Percentiles rank a stretch among this genome's conserved stretches.
These are phyloP conservation scores for Agrocybe pediades DNA, from an alignment of 768 basidiomycete genomes.

Conservation along the genomic window DNA sequence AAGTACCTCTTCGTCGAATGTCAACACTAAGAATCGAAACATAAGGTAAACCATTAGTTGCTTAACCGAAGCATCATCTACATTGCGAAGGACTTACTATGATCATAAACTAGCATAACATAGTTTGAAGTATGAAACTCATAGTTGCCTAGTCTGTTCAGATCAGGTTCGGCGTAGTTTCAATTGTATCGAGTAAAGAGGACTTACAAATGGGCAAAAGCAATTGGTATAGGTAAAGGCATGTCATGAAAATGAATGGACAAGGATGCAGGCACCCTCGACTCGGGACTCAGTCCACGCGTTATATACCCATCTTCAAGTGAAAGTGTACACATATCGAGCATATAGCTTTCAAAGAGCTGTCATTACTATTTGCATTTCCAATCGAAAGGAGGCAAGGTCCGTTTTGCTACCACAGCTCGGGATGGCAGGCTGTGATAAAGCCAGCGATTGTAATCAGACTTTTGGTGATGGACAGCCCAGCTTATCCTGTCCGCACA, in stretches of 20 bases:
- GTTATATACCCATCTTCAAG: conserved; percentile 5
- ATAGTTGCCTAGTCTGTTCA: conserved; percentile 20
- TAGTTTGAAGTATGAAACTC: conserved; percentile 25
- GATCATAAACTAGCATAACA: conserved; percentile 23
- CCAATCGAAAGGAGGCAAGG: not conserved
- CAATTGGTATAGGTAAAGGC: conserved; percentile 20
- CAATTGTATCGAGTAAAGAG: not conserved
- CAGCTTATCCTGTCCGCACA: not conserved
- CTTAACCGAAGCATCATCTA: not conserved
- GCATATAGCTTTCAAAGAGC: not conserved
- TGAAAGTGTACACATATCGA: not conserved
- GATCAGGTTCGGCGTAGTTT: not conserved
- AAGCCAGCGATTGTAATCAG: not conserved
- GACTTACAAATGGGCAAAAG: conserved; percentile 20
- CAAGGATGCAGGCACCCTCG: not conserved
- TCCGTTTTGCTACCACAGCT: not conserved
- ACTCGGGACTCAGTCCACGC: not conserved
- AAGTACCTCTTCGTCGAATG: conserved; percentile 20
- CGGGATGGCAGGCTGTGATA: not conserved
- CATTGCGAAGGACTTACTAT: conserved; percentile 13
- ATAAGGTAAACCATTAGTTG: not conserved
- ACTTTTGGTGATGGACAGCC: not conserved
- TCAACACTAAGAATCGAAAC: conserved; percentile 18
- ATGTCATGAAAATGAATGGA: conserved; percentile 5
- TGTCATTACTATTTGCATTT: not conserved